Percentiles rank a stretch among this genome's conserved stretches.
Conservation (phyloP, 257 asterid species). For the Solanum sitiens region DNA sequence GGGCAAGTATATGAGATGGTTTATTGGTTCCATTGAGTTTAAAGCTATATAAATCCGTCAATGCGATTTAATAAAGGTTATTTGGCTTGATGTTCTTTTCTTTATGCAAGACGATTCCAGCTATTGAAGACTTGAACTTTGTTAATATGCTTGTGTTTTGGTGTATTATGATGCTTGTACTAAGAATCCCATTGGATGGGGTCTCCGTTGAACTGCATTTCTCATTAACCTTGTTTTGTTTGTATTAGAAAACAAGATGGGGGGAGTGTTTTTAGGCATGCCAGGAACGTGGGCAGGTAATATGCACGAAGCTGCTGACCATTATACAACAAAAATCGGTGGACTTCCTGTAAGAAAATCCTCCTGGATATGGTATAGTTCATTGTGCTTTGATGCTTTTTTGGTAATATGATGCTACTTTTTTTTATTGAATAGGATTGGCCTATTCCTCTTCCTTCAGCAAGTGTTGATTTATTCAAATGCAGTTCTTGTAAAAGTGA, state of each 20-base stretch:
- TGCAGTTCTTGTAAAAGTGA: slow-evolving; percentile 48
- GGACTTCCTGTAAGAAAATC: slow-evolving; percentile 63
- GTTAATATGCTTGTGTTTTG: neutral
- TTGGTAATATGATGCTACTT: neutral
- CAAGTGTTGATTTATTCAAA: slow-evolving; percentile 35
- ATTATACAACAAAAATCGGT: slow-evolving; percentile 79
- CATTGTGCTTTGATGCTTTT: neutral
- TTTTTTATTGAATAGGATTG: slow-evolving; percentile 45
- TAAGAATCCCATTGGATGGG: neutral
- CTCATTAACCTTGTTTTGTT: neutral
- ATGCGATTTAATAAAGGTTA: neutral
- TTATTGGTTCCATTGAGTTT: neutral
- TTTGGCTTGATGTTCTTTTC: neutral
- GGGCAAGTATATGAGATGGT: neutral
- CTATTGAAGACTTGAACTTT: neutral
- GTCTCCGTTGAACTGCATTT: neutral
- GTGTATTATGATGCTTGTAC: neutral
- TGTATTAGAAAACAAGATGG: slow-evolving; percentile 32
- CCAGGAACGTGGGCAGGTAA: slow-evolving; percentile 91
- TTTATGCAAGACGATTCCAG: neutral
- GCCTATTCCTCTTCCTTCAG: slow-evolving; percentile 35
- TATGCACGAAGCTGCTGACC: slow-evolving; percentile 71
- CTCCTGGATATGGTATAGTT: neutral
- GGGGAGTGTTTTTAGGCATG: slow-evolving; percentile 56
- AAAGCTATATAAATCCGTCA: neutral